Evolutionary conservation across 2,329 filamentous ascomycete genomes (phyloP), one percentile per base, ranked within the genome.

Genomic region (Aspergillus sclerotialis): DNA sequence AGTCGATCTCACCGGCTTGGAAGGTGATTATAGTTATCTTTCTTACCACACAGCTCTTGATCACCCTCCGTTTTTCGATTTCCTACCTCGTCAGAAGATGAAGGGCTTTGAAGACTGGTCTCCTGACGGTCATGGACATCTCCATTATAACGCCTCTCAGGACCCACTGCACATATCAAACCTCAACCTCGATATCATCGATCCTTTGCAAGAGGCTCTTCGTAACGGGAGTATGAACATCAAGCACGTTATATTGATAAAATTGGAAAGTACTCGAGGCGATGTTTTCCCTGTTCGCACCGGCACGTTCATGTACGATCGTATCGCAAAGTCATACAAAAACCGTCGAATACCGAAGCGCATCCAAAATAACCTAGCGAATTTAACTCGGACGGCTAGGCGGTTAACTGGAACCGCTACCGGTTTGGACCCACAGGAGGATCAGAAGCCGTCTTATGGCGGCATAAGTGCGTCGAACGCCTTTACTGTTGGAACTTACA

Each of bases 271-370:
- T 30, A 68, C 64, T 4, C 53, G 65, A 17, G 61, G 64, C 13
- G 65, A 69, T 26, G 57, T 68, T 1, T 69, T 68, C 23, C 65
- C 65, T 0, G 42, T 69, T 19, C 44, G 43, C 13, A 64, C 65
- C 24, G 61, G 61, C 35, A 45, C 55, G 2, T 60, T 58, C 3
- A 36, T 53, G n/a, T 32, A 57, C 15, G 21, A 53, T 8, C 45
- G 46, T n/a, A 54, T 67, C 7, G 59, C 54, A 48, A 45, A 63
- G 6, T 56, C 55, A 5, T 61, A 60, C 3, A 57, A 50, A 11
- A 37, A 52, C 5, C 39, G 56, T 3, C 37, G 52, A 5, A 44
- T 68, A 1, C 63, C 64, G 0, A 36, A 54, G 1, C 47, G 50
- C 1, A 54, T 48, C 9, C 24, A 45, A 23, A 27, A 41, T 7